Percentiles rank a stretch among this genome's conserved stretches.
Evolutionary conservation across 2,329 filamentous ascomycete species (phyloP).

Genomic region (Basipetospora chlamydospora): DNA sequence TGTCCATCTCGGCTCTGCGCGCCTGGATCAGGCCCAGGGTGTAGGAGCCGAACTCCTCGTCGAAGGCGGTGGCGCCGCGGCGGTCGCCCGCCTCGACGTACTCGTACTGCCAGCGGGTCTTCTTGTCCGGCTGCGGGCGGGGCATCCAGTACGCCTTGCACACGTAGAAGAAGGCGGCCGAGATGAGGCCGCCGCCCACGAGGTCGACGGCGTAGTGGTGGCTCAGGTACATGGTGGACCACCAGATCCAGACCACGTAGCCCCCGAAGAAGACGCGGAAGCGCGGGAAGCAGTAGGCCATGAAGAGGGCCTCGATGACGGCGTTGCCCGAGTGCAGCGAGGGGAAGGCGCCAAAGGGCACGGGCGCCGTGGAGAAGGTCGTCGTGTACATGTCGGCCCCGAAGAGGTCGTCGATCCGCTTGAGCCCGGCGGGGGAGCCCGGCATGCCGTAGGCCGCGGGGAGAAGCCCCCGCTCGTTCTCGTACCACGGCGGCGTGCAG

Average conservation of each 20-base stretch:
- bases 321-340: slow-evolving; percentile 84
- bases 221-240: slow-evolving; percentile 95
- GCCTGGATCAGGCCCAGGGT: slow-evolving; percentile 30
- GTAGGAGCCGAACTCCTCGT: slow-evolving; percentile 33
- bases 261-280: slow-evolving; percentile 65
- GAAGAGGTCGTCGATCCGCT: slow-evolving; percentile 77
- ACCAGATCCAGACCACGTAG: slow-evolving; percentile 92
- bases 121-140: slow-evolving; percentile 68
- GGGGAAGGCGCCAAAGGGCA: slow-evolving; percentile 91
- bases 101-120: slow-evolving; percentile 88
- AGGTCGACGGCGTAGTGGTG: slow-evolving; percentile 95
- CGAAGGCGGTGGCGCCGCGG: slow-evolving; percentile 14
- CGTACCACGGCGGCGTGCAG: slow-evolving; percentile 93
- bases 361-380: slow-evolving; percentile 74
- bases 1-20: slow-evolving; percentile 35
- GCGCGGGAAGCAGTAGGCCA: slow-evolving; percentile 81
- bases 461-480: slow-evolving; percentile 79
- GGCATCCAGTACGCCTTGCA: slow-evolving; percentile 70
- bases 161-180: slow-evolving; percentile 68
- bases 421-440: slow-evolving; percentile 78
- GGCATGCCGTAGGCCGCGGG: slow-evolving; percentile 86
- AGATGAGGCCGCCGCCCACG: slow-evolving; percentile 68
- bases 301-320: slow-evolving; percentile 79
- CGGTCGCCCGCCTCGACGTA: slow-evolving; percentile 73
- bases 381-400: slow-evolving; percentile 88